Base-by-base conservation (phyloP, 225 moss, liverwort and hornwort genomes). In the Physcomitrellopsis africana region DNA sequence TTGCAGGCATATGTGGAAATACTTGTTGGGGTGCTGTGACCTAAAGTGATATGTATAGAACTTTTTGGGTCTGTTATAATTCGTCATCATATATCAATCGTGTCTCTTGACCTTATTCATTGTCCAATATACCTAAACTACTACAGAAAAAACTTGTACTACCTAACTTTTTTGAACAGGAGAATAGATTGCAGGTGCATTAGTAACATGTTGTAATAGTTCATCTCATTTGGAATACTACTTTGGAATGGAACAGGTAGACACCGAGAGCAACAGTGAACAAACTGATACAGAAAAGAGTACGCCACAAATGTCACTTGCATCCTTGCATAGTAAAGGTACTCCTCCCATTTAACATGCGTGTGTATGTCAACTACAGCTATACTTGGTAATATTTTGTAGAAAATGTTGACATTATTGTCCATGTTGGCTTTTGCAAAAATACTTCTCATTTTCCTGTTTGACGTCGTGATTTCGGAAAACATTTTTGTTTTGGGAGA, bases 231-330 rank as follows among this genome's bases (percentile, higher is more conserved):
- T 51, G n/a, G 59, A 44, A 10, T 51, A 0, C 19, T 62, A 62
- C 62, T 70, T 29, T 75, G 71, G 65, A 43, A 45, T 12, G 74
- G 54, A 22, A 65, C 81, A 89, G 89, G 72, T 89, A 74, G 86
- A 81, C 16, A 81, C 76, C 61, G 86, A 81, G 19, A 79, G 79
- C 77, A 76, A 85, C 49, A 81, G 81, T 77, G 74, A 79, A 60
- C 85, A 83, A 55, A 68, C 65, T 60, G 79, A 76, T 48, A 56
- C 78, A 60, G 81, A 61, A 49, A 81, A 79, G 74, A 68, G 9
- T 52, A 56, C 76, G 71, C 65, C 74, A 65, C 74, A 67, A 51
- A 73, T 67, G 12, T 60, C 80, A 70, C 18, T 29, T 68, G 29
- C 76, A 17, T 69, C 76, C 63, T 74, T 73, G 78, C 72, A 70